Percentiles rank a stretch among this genome's conserved stretches.
Conservation (phyloP, 129 eudicot genomes). For the Centrapalus pauciflorus region DNA sequence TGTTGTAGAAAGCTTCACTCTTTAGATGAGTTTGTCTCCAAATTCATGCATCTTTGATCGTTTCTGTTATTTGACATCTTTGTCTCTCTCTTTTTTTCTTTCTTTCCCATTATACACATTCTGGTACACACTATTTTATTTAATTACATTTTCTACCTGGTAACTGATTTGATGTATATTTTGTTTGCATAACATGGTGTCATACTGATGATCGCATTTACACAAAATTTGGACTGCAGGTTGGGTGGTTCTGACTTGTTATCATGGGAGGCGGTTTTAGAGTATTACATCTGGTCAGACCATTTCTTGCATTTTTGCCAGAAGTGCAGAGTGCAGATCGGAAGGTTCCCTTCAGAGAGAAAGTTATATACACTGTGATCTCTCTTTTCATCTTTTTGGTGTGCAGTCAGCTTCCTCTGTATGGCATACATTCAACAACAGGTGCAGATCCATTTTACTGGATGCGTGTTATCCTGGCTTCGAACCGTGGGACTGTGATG, state of each 20-base stretch:
- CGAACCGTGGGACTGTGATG: conserved; percentile 59
- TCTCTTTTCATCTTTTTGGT: conserved; percentile 57
- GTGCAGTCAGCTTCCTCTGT: conserved; percentile 62
- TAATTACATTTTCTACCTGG: background rate
- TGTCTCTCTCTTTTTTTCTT: no score
- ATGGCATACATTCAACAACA: conserved; percentile 57
- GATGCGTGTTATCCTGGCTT: conserved; percentile 62
- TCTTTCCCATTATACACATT: background rate
- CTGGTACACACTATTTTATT: background rate
- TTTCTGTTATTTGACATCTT: background rate
- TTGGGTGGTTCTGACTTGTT: conserved; percentile 12
- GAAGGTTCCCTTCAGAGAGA: conserved; percentile 57
- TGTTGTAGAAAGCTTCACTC: background rate
- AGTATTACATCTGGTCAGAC: conserved; percentile 50
- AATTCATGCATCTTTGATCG: background rate
- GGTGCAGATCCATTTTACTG: conserved; percentile 63
- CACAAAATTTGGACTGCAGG: background rate
- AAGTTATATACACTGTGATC: conserved; percentile 53
- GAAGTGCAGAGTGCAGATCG: conserved; percentile 50
- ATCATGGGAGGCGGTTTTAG: conserved; percentile 55
- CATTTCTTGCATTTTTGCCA: conserved; percentile 46
- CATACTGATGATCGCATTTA: conserved; percentile 9
- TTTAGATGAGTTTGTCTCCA: background rate
- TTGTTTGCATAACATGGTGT: background rate
- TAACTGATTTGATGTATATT: background rate